Evolutionary conservation across 2,329 filamentous ascomycete genomes (phyloP).

Genomic region (Aspergillus sp.): DNA sequence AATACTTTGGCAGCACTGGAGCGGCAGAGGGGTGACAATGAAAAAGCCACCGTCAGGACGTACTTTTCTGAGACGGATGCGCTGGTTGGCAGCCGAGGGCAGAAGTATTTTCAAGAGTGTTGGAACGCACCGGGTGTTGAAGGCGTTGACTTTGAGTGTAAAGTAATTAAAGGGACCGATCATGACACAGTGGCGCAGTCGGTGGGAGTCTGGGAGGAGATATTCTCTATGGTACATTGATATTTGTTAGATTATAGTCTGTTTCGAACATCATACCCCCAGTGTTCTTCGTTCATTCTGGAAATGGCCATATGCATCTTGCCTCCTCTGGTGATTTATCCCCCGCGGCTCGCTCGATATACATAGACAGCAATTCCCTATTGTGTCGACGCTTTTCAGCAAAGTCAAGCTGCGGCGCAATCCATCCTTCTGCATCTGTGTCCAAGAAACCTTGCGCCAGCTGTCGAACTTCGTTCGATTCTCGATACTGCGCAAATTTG

Average conservation of each 20-base stretch:
- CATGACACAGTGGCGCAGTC: conserved; percentile 38
- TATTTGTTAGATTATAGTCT: no score
- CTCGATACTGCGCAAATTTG: conserved; percentile 13
- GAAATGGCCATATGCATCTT: conserved; percentile 10
- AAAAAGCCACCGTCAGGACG: conserved; percentile 21
- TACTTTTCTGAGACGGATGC: conserved; percentile 43
- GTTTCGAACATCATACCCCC: no score
- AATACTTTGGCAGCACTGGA: conserved; percentile 16
- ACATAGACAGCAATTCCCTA: conserved; percentile 16
- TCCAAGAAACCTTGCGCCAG: conserved; percentile 20
- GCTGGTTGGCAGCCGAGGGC: conserved; percentile 45
- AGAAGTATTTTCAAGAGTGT: conserved; percentile 44
- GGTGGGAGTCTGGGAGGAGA: conserved; percentile 18
- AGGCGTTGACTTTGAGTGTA: conserved; percentile 22
- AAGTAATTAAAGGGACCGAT: conserved; percentile 32
- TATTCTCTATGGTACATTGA: conserved; percentile 6
- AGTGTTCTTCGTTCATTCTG: no score
- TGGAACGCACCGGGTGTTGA: conserved; percentile 30
- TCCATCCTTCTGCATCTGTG: conserved; percentile 21
- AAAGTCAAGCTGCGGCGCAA: conserved; percentile 20
- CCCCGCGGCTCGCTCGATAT: conserved; percentile 2
- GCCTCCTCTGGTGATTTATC: conserved; percentile 13
- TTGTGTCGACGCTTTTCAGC: conserved; percentile 14
- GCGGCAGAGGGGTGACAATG: neutral
- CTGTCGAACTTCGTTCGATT: conserved; percentile 15